Conservation (phyloP, 768 basidiomycete genomes). For the Lyophyllum decastes region DNA sequence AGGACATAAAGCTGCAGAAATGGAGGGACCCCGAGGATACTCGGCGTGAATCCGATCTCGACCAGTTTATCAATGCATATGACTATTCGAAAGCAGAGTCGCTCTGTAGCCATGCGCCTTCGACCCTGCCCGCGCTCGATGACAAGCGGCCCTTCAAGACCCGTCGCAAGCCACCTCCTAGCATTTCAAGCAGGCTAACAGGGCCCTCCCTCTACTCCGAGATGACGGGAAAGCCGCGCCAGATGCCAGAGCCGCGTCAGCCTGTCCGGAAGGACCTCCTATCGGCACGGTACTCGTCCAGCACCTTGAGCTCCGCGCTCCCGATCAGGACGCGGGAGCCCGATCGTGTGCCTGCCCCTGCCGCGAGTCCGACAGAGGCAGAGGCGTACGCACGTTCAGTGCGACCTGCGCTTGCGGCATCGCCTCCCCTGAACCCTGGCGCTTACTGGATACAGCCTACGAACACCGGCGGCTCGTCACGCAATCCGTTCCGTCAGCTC, state of each 20-base stretch:
- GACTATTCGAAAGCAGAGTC: conserved; percentile 45
- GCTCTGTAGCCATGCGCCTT: conserved; percentile 38
- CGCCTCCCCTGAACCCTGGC: conserved; percentile 30
- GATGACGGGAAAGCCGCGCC: conserved; percentile 61
- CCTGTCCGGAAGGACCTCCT: conserved; percentile 54
- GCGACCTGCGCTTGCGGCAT: conserved; percentile 31
- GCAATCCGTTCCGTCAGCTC: conserved; percentile 51
- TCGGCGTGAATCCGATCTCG: conserved; percentile 47
- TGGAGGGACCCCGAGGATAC: conserved; percentile 53
- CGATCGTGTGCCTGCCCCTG: conserved; percentile 11
- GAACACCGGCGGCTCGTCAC: conserved; percentile 47
- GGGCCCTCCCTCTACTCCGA: conserved; percentile 67
- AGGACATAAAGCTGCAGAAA: conserved; percentile 53
- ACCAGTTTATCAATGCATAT: conserved; percentile 53
- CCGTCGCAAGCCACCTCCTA: conserved; percentile 16
- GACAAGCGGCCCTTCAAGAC: conserved; percentile 17
- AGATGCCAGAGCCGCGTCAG: conserved; percentile 71
- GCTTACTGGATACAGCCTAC: conserved; percentile 43
- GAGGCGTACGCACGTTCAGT: conserved; percentile 58
- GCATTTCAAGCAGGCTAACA: conserved; percentile 33
- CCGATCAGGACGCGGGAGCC: conserved; percentile 21
- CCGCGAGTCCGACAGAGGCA: conserved; percentile 50
- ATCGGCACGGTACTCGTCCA: conserved; percentile 50
- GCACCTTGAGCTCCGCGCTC: conserved; percentile 40
- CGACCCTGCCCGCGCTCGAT: conserved; percentile 40